Evolutionary conservation across 257 asterid species (phyloP), one percentile per base, ranked within the genome.

Genomic region (Gentiana straminea): DNA sequence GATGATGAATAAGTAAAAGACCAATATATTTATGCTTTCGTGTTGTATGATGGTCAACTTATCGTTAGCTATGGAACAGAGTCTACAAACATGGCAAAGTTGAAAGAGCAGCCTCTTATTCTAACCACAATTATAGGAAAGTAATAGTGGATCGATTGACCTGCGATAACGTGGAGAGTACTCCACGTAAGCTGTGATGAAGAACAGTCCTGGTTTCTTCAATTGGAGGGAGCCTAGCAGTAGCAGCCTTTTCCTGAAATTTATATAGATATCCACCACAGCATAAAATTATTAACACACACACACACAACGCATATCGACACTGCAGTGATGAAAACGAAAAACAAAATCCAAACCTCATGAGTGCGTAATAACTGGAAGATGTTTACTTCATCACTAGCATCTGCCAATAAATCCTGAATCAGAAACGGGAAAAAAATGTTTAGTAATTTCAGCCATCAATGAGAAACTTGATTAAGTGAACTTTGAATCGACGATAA

Each of bases 111-210:
- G 46, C 46, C 10, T 5, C 46, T 41, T 41, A 41, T 41, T 41
- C 46, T 41, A 41, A 41, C 9, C 10, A 24, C 24, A 5, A 41
- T 41, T 41, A 41, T 5, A 1, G 46, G 9, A 41, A 7, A 41
- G 7, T 10, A 41, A 10, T 41, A 41, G 46, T 10, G 9, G 5
- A 4, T 4, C 11, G 13, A 51, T 55, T 34, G 32, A 86, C 97
- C 86, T 65, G 72, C 58, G 99, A 92, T 74, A 92, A 75, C 56
- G 99, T 88, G 46, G 99, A 88, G 63, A 92, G 94, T 76, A 81
- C 66, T 55, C 95, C 99, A 37, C 97, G 95, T 51, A 68, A 70
- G 75, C 72, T 74, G 80, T 85, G 78, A 76, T 82, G 63, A 66
- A 91, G 89, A 57, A 85, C 60, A 38, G 97, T 88, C 85, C 62